Conservation (phyloP, 306 rosid genomes). For the Cucumis cinereus region DNA sequence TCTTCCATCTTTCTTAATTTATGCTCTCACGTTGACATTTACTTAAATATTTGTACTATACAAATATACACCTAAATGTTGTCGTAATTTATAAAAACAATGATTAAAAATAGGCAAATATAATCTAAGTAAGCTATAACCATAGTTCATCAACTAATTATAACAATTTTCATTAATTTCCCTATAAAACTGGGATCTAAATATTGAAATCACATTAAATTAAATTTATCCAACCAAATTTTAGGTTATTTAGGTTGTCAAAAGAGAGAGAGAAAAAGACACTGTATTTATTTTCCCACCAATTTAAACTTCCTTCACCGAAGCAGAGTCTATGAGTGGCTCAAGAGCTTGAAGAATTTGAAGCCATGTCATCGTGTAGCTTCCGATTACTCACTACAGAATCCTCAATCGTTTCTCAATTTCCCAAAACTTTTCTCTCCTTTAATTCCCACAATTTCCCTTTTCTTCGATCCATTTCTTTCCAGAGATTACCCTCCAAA, state of each 20-base stretch:
- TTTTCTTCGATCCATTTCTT: slow-evolving; percentile 43
- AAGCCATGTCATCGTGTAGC: slow-evolving; percentile 33
- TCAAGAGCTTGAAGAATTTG: not conserved
- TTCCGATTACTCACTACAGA: slow-evolving; percentile 37
- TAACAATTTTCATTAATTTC: too few relatives aligned
- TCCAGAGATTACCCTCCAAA: slow-evolving; percentile 40
- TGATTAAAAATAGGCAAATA: too few relatives aligned
- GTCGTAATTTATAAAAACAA: too few relatives aligned
- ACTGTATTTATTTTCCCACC: not conserved
- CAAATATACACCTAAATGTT: too few relatives aligned
- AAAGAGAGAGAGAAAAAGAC: too few relatives aligned
- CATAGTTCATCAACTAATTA: too few relatives aligned
- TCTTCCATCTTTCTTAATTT: too few relatives aligned
- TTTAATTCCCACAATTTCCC: slow-evolving; percentile 5
- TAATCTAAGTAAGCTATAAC: too few relatives aligned
- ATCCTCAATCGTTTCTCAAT: slow-evolving; percentile 13
- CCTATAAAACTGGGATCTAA: too few relatives aligned
- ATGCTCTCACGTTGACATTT: too few relatives aligned
- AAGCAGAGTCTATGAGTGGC: not conserved
- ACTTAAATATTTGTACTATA: too few relatives aligned
- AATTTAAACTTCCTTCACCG: not conserved
- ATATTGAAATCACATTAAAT: too few relatives aligned
- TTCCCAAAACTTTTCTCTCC: not conserved
- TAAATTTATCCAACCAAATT: not conserved
- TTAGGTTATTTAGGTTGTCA: not conserved